Conservation (phyloP, 805 yeast species). For the Barnettozyma californica region DNA sequence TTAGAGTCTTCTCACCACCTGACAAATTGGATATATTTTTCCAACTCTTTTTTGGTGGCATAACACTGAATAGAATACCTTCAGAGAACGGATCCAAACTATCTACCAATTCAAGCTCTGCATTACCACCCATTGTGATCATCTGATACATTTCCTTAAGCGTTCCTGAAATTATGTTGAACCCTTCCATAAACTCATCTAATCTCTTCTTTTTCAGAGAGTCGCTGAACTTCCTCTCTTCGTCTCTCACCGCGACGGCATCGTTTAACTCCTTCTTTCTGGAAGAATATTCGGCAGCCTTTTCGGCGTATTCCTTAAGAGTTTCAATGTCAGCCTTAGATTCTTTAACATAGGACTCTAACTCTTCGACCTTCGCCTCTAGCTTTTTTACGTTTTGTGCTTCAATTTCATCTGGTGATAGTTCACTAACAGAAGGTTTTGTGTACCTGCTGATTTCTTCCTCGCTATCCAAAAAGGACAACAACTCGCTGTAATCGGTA, state of each 20-base stretch:
- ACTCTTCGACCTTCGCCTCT: constrained; percentile 44
- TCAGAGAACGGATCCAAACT: constrained; percentile 97
- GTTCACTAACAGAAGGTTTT: constrained; percentile 32
- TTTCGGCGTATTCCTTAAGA: constrained; percentile 66
- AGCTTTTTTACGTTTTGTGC: constrained; percentile 43
- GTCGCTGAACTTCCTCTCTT: constrained; percentile 54
- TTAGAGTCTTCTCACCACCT: constrained; percentile 96
- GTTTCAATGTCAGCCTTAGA: constrained; percentile 68
- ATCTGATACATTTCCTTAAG: constrained; percentile 95
- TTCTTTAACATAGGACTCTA: constrained; percentile 51
- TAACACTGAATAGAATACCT: constrained; percentile 92
- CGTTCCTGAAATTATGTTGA: constrained; percentile 77
- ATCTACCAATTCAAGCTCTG: constrained; percentile 92
- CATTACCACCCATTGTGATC: constrained; percentile 99
- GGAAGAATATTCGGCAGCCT: constrained; percentile 56
- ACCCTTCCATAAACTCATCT: constrained; percentile 92
- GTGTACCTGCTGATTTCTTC: constrained; percentile 25
- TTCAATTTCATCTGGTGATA: constrained; percentile 47
- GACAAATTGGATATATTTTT: constrained; percentile 89
- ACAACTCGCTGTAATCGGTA: constrained; percentile 43
- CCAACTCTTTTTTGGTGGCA: constrained; percentile 99
- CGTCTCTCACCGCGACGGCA: constrained; percentile 65
- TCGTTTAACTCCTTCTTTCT: constrained; percentile 63
- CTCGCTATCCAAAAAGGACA: constrained; percentile 23
- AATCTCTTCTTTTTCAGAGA: constrained; percentile 66